Percentiles rank a stretch among this genome's conserved stretches.
Conservation (phyloP, 2,329 filamentous ascomycete genomes). For the Cladosporium cucumerinum region DNA sequence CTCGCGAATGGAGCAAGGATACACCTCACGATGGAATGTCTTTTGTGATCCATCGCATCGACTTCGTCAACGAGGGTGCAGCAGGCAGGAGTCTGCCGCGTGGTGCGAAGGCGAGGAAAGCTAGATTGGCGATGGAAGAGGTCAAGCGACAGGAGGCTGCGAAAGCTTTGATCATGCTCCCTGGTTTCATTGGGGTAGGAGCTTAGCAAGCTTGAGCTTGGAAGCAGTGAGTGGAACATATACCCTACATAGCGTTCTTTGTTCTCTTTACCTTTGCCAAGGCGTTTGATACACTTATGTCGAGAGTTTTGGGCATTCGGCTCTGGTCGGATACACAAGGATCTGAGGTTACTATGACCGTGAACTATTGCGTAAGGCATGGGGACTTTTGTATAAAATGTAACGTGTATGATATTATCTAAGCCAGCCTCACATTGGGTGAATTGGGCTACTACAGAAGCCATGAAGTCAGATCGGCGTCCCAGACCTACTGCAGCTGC, state of each 20-base stretch:
- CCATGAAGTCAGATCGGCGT: neutral
- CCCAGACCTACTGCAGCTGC: neutral
- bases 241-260: neutral
- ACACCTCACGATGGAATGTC: conserved; percentile 75
- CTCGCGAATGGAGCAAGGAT: conserved; percentile 69
- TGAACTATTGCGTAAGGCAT: neutral
- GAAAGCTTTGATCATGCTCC: conserved; percentile 31
- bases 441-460: neutral
- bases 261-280: neutral
- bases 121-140: conserved; percentile 44
- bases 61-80: conserved; percentile 78
- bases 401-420: conserved; percentile 4
- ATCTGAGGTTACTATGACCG: neutral
- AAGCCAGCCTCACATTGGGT: neutral
- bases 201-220: neutral
- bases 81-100: conserved; percentile 45
- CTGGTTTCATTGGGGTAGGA: conserved; percentile 10
- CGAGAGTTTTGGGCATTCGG: neutral
- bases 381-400: neutral
- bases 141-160: conserved; percentile 33
- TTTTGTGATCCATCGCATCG: conserved; percentile 75
- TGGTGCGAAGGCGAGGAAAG: conserved; percentile 48
- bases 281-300: neutral
- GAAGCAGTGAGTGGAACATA: neutral
- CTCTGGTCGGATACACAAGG: neutral